Evolutionary conservation across 1,284 basidiomycete genomes (phyloP), one percentile per base, ranked within the genome.

Genomic region (Naganishia liquefaciens): DNA sequence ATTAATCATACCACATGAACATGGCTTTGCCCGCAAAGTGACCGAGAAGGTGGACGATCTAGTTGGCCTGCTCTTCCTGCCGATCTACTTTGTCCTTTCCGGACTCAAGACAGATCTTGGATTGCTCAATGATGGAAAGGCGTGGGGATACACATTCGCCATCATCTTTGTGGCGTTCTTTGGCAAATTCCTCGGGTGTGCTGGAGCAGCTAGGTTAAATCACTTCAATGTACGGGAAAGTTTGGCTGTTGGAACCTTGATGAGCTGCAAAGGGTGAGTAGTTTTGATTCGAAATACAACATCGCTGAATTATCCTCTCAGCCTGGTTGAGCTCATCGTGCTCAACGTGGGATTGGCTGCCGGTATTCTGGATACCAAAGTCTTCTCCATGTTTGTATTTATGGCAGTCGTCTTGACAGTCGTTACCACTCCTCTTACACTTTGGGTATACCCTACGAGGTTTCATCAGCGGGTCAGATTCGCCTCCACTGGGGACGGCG

Each of bases 131-230:
- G 84, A 82, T 54, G 90, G 84, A 49, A 77, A 79, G 54, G 88
- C 87, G 7, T 95, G 92, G 93, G 92, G 87, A n/a, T 95, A 90
- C 75, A 86, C 86, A 13, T 81, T 96, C 68, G 79, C 90, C 58
- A 87, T 94, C 68, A 88, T 87, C 68, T 77, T 87, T n/a, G 84
- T 93, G 58, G 88, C 90, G 0, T 95, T 93, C 75, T 72, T 81
- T 43, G 86, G 87, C 70, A 95, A 95, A 76, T 93, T 87, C 69
- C 70, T 81, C 25, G 82, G 87, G 0, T 93, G 89, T 70, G 86
- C 84, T 2, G 74, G 79, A 2, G 82, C 87, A 0, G 91, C 91
- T 3, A 83, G 82, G 69, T 67, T 82, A 0, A 82, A 81, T 53
- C 88, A 88, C 2, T 93, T 91, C 80, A 86, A 82, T 54, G 81